Evolutionary conservation across 2,329 filamentous ascomycete genomes (phyloP), one percentile per base, ranked within the genome.

Genomic region (Stagonosporopsis chrysanthemi): DNA sequence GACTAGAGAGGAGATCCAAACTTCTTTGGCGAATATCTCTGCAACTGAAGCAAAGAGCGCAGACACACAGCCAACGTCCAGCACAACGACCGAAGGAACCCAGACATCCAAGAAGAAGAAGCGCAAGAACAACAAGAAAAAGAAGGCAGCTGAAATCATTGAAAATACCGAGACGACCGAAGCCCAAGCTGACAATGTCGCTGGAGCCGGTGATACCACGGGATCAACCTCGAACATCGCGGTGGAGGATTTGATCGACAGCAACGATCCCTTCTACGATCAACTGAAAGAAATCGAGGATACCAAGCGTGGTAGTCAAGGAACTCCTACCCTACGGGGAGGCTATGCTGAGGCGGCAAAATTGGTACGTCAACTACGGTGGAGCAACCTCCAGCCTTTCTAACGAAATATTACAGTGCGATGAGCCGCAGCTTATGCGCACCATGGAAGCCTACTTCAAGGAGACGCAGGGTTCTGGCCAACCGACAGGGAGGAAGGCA

Each of bases 361-460:
- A 14, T 14, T 31, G 7, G 49, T 52, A 35, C 12, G 44, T 41
- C n/a, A 3, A 49, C 5, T 12, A 6, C 11, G 2, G 2, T 19
- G 17, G n/a, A 2, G 4, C 35, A 1, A 15, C 14, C 6, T 43
- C 11, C 39, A 15, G 1, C 19, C 1, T 17, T 14, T 36, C 26
- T 47, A 40, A 47, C 24, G 7, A 11, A 8, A 9, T 4, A 17
- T 15, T 15, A 19, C 28, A 58, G 55, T 29, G 36, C 4, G 44
- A 47, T 6, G 49, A 58, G 9, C 17, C 44, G 6, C 19, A 49
- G 26, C 35, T 58, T 9, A 53, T 53, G 40, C 50, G 56, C 15
- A 50, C 56, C 3, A 49, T 58, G 45, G 56, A 54, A 22, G 50
- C 44, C 15, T 58, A 58, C 19, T 36, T 58, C 40, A 45, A 40